Base-by-base conservation (phyloP, 2,329 filamentous ascomycete species). In the Aphanocladium album region DNA sequence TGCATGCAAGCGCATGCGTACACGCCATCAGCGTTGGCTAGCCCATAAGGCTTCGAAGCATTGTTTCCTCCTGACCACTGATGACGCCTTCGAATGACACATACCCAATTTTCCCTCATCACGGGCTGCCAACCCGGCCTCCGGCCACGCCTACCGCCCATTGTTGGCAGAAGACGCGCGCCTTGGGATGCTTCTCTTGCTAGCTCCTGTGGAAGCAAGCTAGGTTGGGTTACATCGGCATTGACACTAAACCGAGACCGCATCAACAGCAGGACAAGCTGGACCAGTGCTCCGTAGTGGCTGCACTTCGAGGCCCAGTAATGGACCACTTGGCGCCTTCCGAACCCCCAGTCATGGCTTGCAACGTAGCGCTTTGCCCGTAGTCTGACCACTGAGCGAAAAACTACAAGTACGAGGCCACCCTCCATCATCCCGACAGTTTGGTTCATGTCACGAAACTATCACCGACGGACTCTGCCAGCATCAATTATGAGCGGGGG, bases 371-470 rank as follows among this genome's bases (percentile, higher is more conserved):
- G 55, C 55, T 45, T 11, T 46, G 56, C 45, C 55, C 45, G 16
- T 21, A 16, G 35, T 39, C 35, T 53, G 56, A 25, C 56, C 47
- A 37, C 3, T 60, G 30, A 45, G 47, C 35, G 59, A 16, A 56
- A 52, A 51, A 56, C 27, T 57, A 61, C 53, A 61, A 61, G 51
- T 56, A 61, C 47, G 19, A 56, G 52, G 53, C 52, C 41, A 61
- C 59, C 52, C 59, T 61, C 59, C 59, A 56, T 61, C 52, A 46
- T 51, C 59, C 59, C 59, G 59, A 61, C 59, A 61, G 53, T 61
- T 33, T 61, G 59, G 59, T 61, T 61, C 59, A 46, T 35, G 17
- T 7, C 23, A 27, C 37, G 21, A 43, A 57, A 52, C 27, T 56
- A 61, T 52, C 46, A 45, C 37, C 59, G 46, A 57, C 53, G 45